Evolutionary conservation across 306 rosid genomes (phyloP).

Genomic region (Senna tora): DNA sequence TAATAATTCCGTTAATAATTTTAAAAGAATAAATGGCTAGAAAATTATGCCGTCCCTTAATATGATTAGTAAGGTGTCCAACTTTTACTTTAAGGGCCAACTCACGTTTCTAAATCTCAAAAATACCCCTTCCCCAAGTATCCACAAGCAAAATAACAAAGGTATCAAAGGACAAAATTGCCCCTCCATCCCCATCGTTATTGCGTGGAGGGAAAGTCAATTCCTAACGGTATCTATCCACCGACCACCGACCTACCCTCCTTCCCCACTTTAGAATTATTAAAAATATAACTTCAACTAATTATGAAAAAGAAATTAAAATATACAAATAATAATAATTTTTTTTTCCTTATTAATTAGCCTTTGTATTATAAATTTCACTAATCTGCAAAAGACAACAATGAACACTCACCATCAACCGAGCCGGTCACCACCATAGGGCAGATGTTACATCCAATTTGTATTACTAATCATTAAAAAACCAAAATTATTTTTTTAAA

Average conservation of each 20-base stretch:
- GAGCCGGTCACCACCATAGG: slow-evolving; percentile 44
- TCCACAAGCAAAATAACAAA: not conserved
- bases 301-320: slow-evolving; percentile 40
- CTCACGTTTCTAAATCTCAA: not conserved
- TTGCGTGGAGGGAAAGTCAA: slow-evolving; percentile 77
- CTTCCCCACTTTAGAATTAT: slow-evolving; percentile 48
- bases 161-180: slow-evolving; percentile 45
- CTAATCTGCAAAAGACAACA: slow-evolving; percentile 53
- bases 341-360: not conserved
- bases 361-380: slow-evolving; percentile 46
- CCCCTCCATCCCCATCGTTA: slow-evolving; percentile 40
- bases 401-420: slow-evolving; percentile 29
- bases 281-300: slow-evolving; percentile 13
- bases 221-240: slow-evolving; percentile 81
- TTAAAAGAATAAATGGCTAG: slow-evolving; percentile 5
- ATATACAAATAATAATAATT: not conserved
- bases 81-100: slow-evolving; percentile 44
- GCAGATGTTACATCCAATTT: slow-evolving; percentile 18
- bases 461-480: slow-evolving; percentile 26
- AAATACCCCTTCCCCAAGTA: slow-evolving; percentile 5
- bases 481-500: not conserved
- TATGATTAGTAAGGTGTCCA: slow-evolving; percentile 37
- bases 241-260: slow-evolving; percentile 88
- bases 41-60: slow-evolving; percentile 44
- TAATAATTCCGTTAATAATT: slow-evolving; percentile 25